Evolutionary conservation across 1,284 basidiomycete genomes (phyloP).

Genomic region (Limonomyces culmigenus): DNA sequence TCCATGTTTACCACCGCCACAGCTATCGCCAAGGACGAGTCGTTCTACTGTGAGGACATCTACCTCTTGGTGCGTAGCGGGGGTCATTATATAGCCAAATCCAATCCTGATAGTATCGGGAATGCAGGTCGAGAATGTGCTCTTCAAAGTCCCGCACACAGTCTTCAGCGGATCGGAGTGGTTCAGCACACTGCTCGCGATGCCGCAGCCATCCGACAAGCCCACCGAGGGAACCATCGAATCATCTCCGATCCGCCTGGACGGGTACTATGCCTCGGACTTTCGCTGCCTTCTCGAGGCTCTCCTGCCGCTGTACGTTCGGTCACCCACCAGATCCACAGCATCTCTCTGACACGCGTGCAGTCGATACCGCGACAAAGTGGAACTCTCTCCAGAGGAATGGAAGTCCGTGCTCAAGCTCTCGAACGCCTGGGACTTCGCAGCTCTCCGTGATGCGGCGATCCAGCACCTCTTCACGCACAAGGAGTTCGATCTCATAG

Average conservation of each 20-base stretch:
- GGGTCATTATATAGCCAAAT: no score
- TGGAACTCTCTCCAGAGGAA: no score
- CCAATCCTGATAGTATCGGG: no score
- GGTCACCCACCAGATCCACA: background rate
- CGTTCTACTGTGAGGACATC: no score
- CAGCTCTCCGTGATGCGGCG: background rate
- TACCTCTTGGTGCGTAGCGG: no score
- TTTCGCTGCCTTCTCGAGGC: background rate
- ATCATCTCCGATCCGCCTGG: background rate
- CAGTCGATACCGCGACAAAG: background rate
- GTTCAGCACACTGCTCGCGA: background rate
- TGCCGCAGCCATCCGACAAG: background rate
- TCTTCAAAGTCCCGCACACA: background rate
- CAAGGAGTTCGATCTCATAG: background rate
- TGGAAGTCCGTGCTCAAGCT: conserved; percentile 2
- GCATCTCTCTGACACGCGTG: background rate
- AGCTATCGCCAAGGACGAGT: no score
- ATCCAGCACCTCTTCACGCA: background rate
- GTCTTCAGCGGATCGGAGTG: no score
- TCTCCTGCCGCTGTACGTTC: background rate
- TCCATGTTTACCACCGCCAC: no score
- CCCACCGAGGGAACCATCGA: background rate
- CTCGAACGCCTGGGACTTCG: conserved; percentile 1
- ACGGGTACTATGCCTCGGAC: background rate
- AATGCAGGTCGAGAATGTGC: background rate